Conservation (phyloP, 2,329 filamentous ascomycete species). For the Didymella arachidicola region DNA sequence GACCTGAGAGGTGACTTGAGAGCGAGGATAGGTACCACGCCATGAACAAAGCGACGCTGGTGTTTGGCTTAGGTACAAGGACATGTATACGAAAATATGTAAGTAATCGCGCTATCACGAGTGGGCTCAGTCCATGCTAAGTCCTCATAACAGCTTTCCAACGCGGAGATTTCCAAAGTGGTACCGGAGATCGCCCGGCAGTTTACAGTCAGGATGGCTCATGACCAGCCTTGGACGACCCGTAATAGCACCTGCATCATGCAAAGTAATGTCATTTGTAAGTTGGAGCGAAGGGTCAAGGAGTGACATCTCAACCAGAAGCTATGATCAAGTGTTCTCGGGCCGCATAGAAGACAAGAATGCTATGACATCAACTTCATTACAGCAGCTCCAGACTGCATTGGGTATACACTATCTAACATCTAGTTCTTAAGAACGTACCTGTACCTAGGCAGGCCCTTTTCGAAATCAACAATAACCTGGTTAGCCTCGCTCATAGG, state of each 20-base stretch:
- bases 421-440: conserved; percentile 48
- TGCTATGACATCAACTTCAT: conserved; percentile 15
- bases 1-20: conserved; percentile 58
- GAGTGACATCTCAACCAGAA: background rate
- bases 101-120: background rate
- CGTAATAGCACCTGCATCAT: conserved; percentile 28
- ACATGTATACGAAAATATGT: conserved; percentile 45
- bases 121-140: background rate
- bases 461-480: conserved; percentile 50
- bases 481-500: conserved; percentile 50
- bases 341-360: background rate
- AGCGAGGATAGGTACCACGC: conserved; percentile 21
- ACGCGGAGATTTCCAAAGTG: conserved; percentile 34
- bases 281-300: background rate
- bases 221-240: conserved; percentile 33
- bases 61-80: conserved; percentile 48
- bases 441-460: conserved; percentile 54
- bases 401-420: conserved; percentile 17
- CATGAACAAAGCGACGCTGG: conserved; percentile 45
- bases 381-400: conserved; percentile 11
- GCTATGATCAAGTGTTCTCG: background rate
- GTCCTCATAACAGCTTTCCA: background rate
- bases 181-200: conserved; percentile 29
- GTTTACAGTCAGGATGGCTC: conserved; percentile 29
- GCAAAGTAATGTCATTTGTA: conserved; percentile 16